Conservation (phyloP, 306 rosid genomes). For the Cucurbita pepo region DNA sequence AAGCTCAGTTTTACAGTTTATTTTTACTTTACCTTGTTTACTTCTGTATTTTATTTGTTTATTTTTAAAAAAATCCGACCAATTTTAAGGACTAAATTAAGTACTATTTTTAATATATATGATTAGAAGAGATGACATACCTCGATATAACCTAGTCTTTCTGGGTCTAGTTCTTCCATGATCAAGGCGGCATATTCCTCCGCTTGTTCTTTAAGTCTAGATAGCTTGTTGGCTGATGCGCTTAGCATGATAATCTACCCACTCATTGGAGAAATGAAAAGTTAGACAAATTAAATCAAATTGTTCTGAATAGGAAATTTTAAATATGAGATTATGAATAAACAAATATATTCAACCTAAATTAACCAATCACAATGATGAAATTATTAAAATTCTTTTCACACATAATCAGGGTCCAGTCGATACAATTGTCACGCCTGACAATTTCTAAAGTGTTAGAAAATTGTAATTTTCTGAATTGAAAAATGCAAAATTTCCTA, state of each 20-base stretch:
- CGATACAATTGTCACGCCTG: neutral
- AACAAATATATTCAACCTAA: neutral
- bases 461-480: neutral
- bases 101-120: no score
- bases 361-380: neutral
- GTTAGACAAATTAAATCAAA: neutral
- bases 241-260: slow-evolving; percentile 83
- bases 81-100: no score
- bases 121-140: slow-evolving; percentile 14
- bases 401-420: neutral
- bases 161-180: slow-evolving; percentile 99
- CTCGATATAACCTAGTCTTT: slow-evolving; percentile 92
- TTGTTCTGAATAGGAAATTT: neutral
- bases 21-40: no score
- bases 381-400: neutral
- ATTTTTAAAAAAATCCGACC: no score
- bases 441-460: neutral
- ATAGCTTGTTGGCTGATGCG: slow-evolving; percentile 84
- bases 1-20: no score
- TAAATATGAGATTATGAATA: neutral
- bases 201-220: slow-evolving; percentile 91
- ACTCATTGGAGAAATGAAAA: neutral
- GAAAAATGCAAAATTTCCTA: neutral
- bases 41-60: no score
- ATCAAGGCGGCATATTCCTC: slow-evolving; percentile 98